These are phyloP conservation scores for Lasiosphaeriaceae sp. DNA, from an alignment of 495 filamentous ascomycete genomes.

Conservation along the genomic window DNA sequence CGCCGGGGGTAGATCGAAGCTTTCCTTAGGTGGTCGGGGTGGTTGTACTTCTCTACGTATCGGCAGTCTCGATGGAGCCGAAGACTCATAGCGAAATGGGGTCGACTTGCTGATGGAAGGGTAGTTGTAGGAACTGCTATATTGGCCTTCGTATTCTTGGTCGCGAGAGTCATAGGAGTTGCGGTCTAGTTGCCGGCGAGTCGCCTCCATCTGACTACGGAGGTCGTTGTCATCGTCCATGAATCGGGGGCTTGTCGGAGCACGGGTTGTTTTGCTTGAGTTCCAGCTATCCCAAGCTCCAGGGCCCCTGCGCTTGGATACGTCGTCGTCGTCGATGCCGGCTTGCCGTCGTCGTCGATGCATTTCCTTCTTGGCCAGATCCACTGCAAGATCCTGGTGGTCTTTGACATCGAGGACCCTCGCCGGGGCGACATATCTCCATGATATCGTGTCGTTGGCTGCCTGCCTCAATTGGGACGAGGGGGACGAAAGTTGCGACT, in stretches of 20 bases:
- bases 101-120: constrained; percentile 45
- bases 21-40: constrained; percentile 17
- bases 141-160: background rate
- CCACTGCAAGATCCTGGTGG: constrained; percentile 72
- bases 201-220: constrained; percentile 46
- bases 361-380: constrained; percentile 71
- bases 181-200: constrained; percentile 38
- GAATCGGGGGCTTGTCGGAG: constrained; percentile 1
- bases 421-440: constrained; percentile 32
- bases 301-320: constrained; percentile 53
- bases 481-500: constrained; percentile 5
- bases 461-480: constrained; percentile 33
- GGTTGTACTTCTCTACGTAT: constrained; percentile 31
- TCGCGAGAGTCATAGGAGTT: background rate
- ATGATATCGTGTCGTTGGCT: constrained; percentile 45
- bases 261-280: constrained; percentile 32
- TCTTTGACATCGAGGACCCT: constrained; percentile 61
- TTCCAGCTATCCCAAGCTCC: constrained; percentile 64
- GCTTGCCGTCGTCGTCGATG: constrained; percentile 59
- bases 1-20: background rate
- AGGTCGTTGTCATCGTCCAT: constrained; percentile 47
- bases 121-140: constrained; percentile 38
- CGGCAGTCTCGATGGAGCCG: constrained; percentile 6
- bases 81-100: constrained; percentile 38
- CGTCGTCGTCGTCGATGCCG: constrained; percentile 51